Percentiles rank a stretch among this genome's conserved stretches.
Evolutionary conservation across 2,329 filamentous ascomycete species (phyloP).

Genomic region (Phyllosticta citribraziliensis): DNA sequence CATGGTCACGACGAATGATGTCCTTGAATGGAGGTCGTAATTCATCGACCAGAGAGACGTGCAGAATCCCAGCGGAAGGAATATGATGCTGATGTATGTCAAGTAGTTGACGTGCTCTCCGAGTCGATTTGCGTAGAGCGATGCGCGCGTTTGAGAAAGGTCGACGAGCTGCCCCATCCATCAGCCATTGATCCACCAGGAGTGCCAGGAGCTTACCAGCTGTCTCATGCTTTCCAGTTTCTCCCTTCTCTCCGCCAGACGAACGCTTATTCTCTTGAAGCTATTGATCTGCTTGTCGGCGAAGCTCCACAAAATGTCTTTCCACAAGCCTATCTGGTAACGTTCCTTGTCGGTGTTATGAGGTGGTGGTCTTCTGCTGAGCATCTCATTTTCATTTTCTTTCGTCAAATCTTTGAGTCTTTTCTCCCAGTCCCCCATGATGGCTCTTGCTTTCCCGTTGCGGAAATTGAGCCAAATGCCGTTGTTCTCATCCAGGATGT

Average conservation of each 20-base stretch:
- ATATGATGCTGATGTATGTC: conserved; percentile 8
- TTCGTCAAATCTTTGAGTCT: not conserved
- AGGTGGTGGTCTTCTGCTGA: too few relatives aligned
- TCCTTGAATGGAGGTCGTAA: not conserved
- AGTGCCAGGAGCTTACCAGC: not conserved
- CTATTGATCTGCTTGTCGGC: not conserved
- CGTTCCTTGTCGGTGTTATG: not conserved
- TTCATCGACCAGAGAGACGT: conserved; percentile 6
- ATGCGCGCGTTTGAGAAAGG: conserved; percentile 4
- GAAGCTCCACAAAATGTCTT: not conserved
- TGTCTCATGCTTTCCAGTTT: not conserved
- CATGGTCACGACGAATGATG: not conserved
- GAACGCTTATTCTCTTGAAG: not conserved
- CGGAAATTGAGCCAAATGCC: not conserved
- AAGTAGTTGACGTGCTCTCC: conserved; percentile 4
- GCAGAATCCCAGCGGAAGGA: conserved; percentile 2
- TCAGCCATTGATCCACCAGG: not conserved
- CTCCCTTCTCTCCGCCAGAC: not conserved
- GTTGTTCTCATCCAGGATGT: not conserved
- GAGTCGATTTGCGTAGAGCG: conserved; percentile 1
- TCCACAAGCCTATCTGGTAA: not conserved
- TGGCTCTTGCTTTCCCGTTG: not conserved
- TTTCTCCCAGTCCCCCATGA: not conserved
- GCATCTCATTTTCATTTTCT: not conserved
- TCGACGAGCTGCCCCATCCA: not conserved